Evolutionary conservation across 2,329 filamentous ascomycete species (phyloP).

Genomic region (Alternaria gansuensis): DNA sequence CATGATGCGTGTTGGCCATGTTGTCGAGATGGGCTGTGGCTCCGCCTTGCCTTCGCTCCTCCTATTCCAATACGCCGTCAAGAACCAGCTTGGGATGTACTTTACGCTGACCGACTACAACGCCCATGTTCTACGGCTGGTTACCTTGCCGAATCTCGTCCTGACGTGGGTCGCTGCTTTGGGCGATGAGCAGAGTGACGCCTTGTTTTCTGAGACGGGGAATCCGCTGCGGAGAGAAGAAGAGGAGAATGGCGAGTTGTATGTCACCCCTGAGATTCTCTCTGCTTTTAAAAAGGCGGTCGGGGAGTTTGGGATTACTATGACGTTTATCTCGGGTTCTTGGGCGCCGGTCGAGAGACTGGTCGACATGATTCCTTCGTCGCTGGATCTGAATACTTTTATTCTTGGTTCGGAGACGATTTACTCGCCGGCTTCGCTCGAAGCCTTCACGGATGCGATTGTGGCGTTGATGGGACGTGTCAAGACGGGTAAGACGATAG

Average conservation of each 20-base stretch:
- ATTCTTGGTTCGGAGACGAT: constrained; percentile 83
- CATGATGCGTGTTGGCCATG: constrained; percentile 58
- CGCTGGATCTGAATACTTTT: constrained; percentile 52
- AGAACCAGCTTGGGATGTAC: constrained; percentile 61
- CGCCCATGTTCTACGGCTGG: constrained; percentile 76
- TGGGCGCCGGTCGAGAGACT: constrained; percentile 70
- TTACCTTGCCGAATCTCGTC: constrained; percentile 80
- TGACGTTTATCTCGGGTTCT: constrained; percentile 77
- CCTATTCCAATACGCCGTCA: constrained; percentile 70
- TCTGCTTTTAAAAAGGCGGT: constrained; percentile 67
- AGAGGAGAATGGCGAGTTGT: constrained; percentile 63
- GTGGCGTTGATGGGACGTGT: constrained; percentile 65
- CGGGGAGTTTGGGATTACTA: constrained; percentile 58
- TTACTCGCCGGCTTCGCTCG: constrained; percentile 77
- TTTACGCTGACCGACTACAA: constrained; percentile 83
- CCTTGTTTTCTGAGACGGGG: constrained; percentile 24
- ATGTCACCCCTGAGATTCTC: constrained; percentile 68
- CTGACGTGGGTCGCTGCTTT: constrained; percentile 66
- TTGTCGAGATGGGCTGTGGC: constrained; percentile 76
- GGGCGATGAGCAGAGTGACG: constrained; percentile 24
- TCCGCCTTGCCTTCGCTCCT: constrained; percentile 77
- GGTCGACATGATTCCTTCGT: constrained; percentile 63
- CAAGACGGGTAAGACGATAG: constrained; percentile 67
- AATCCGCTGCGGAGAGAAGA: constrained; percentile 29
- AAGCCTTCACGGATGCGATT: constrained; percentile 73